Base-by-base conservation (phyloP, 1,284 basidiomycete genomes). In the Neonothopanus nambi region DNA sequence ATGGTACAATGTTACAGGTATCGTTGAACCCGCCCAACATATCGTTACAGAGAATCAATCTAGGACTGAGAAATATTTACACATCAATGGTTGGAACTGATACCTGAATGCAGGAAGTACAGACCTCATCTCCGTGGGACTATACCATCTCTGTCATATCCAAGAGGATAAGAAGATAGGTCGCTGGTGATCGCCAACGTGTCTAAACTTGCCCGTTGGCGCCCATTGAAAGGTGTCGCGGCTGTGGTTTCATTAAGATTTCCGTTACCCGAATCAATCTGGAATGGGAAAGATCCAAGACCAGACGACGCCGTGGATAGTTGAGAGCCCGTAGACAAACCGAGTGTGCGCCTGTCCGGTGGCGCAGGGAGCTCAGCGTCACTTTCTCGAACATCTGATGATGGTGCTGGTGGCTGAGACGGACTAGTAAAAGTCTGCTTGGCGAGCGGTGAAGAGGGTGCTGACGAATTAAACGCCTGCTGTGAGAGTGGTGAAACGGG, bases 111-210 rank as follows among this genome's bases (percentile, higher is more conserved):
- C n/a, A n/a, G n/a, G n/a, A n/a, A n/a, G n/a, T n/a, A n/a, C n/a
- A n/a, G n/a, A 28, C 26, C 26, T 28, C 26, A 28, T 28, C 11
- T 28, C 11, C 26, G 26, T 28, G 26, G 26, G 52, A 64, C 67
- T 45, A 73, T 67, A 55, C 74, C 78, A 49, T 79, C 78, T 44
- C 76, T 73, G 60, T 85, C 85, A 62, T 88, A 88, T 39, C 80
- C 82, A 51, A 92, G 76, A 24, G 90, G 89, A 65, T 89, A 91
- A 18, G 87, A 87, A 38, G 87, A 84, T 51, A 92, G 68, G 67
- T 91, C 90, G 61, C 78, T 85, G 57, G 90, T 91, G 52, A 92
- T 75, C 8, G 86, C 89, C 33, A 92, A 74, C 1, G 89, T 92
- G 63, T 92, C 89, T 60, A 92, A 70, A 66, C 89, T 92, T 20